These are phyloP conservation scores for Fomitiporia mediterranea DNA, from an alignment of 1,284 basidiomycete genomes.

Conservation along the genomic window DNA sequence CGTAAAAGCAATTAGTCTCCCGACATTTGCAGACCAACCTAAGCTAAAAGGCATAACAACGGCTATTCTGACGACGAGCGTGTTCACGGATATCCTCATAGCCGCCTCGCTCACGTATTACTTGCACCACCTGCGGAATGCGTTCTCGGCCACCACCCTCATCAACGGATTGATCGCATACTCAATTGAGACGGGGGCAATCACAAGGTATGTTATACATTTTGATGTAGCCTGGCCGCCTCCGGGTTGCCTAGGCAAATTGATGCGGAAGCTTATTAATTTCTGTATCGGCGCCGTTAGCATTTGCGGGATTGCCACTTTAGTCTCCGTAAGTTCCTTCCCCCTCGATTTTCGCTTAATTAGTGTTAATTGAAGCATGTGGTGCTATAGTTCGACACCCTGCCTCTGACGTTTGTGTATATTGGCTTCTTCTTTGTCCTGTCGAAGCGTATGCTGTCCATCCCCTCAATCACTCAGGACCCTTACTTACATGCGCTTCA, in stretches of 20 bases:
- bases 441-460: conserved; percentile 49
- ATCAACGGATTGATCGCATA: conserved; percentile 50
- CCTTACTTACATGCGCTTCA: background rate
- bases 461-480: background rate
- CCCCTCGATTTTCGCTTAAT: too few relatives aligned
- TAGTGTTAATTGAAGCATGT: too few relatives aligned
- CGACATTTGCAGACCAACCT: conserved; percentile 24
- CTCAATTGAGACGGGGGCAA: conserved; percentile 39
- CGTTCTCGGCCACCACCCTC: conserved; percentile 35
- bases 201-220: conserved; percentile 20
- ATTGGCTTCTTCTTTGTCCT: conserved; percentile 56
- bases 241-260: too few relatives aligned
- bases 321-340: conserved; percentile 45
- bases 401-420: conserved; percentile 54
- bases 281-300: conserved; percentile 30
- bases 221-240: background rate
- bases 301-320: conserved; percentile 50
- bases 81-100: conserved; percentile 44
- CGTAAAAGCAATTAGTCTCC: conserved; percentile 40
- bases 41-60: conserved; percentile 34
- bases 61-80: conserved; percentile 39
- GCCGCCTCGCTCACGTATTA: conserved; percentile 48
- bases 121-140: conserved; percentile 46
- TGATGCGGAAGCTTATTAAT: background rate
- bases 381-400: conserved; percentile 46